Evolutionary conservation across 768 basidiomycete genomes (phyloP), one percentile per base, ranked within the genome.

Genomic region (Russula vinacea): DNA sequence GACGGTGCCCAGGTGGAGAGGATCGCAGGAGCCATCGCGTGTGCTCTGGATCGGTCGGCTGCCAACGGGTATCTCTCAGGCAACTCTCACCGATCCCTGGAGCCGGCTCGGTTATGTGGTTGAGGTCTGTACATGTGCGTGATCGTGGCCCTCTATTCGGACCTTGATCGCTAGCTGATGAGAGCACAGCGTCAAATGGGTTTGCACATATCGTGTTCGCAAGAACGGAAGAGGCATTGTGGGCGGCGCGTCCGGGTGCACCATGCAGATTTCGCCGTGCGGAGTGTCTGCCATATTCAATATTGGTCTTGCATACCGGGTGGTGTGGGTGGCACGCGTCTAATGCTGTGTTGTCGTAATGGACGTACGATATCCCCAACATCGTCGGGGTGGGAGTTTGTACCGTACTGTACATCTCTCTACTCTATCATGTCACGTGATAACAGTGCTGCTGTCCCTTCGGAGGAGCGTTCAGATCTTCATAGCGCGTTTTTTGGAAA

Each of bases 161-260:
- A 22, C 3, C 24, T 47, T 39, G 22, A 11, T 35, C 26, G 13
- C 13, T 37, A 0, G 19, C 33, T 51, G 7, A 52, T 32, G 24
- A 7, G 16, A 11, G 17, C 16, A 10, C 22, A 64, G 63, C 58
- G 0, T 33, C 5, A 39, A 40, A 35, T 37, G 62, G 62, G 32
- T 67, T 58, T 45, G 66, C 62, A 10, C 62, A 67, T 39, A 35
- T 65, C 24, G 66, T 65, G 55, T 67, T 65, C 59, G 57, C 66
- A 29, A 59, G 53, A 5, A 52, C 47, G 13, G 58, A 56, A 44
- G 57, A 59, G 8, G 58, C 63, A 7, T 32, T 56, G 1, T 53
- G 58, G 5, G 66, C 62, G n/a, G 57, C 50, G 14, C 53, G 58
- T 14, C 42, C 55, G 45, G 63, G 62, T 19, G 58, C 47, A 8